phyloP scores from a whole-genome alignment of 108 stramenopile species.

The Pseudonitzschia multiseries region DNA sequence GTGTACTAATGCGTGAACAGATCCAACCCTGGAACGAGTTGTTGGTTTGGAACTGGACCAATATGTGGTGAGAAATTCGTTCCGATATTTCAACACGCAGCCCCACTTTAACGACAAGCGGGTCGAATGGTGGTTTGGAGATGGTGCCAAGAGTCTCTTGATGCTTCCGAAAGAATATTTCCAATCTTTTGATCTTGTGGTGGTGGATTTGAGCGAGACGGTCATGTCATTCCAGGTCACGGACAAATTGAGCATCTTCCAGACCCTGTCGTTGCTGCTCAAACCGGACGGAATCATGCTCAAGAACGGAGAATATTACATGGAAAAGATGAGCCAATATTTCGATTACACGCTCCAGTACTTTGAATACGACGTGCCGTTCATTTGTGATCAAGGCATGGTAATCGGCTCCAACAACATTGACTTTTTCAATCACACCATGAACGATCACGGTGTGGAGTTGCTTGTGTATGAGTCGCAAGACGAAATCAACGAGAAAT shows the following conservation, averaged over 20 bases:
- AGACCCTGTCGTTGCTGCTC: constrained; percentile 21
- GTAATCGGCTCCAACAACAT: constrained; percentile 31
- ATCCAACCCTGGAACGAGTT: constrained; percentile 74
- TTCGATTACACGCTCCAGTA: constrained; percentile 50
- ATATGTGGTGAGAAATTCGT: constrained; percentile 61
- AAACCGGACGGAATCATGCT: constrained; percentile 39
- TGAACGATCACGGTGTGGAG: constrained; percentile 33
- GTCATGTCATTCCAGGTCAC: constrained; percentile 44
- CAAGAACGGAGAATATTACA: constrained; percentile 49
- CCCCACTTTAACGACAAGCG: constrained; percentile 82
- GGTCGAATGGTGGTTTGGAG: constrained; percentile 86
- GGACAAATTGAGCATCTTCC: constrained; percentile 14
- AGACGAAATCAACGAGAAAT: constrained; percentile 41
- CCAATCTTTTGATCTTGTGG: constrained; percentile 69
- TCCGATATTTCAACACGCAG: constrained; percentile 79
- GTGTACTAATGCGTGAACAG: no score
- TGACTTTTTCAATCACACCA: constrained; percentile 20
- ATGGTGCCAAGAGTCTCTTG: constrained; percentile 61
- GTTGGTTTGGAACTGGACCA: constrained; percentile 88
- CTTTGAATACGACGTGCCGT: constrained; percentile 23
- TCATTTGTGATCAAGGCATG: constrained; percentile 21
- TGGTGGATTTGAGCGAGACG: constrained; percentile 64
- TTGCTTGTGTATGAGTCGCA: constrained; percentile 19
- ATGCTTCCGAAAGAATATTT: constrained; percentile 73
- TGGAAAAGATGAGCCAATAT: constrained; percentile 50